Base-by-base conservation (phyloP, 441 rosid genomes). In the Bruguiera hainesii region DNA sequence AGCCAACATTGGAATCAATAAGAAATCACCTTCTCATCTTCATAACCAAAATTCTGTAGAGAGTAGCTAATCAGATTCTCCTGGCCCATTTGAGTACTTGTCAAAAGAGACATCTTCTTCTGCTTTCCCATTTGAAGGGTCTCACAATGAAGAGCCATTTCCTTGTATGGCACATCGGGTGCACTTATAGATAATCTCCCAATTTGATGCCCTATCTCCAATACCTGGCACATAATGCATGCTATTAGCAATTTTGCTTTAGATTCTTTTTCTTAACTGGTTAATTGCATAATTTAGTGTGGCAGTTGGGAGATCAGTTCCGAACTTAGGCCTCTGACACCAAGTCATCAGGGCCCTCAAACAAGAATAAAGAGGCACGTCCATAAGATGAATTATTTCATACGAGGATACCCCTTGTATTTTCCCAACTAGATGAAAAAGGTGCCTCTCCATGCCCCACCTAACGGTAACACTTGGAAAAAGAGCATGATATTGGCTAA, bases 111-210 rank as follows among this genome's bases (percentile, higher is more conserved):
- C 85, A 89, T 87, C 82, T 82, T 83, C 76, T 76, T 68, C 72
- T 83, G 89, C 79, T 87, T 89, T 77, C 87, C 91, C 52, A 73
- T 70, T 59, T 75, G 77, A 56, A 89, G 89, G 21, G 84, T 73
- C 75, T 89, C 93, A 23, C 96, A 89, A 65, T 87, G 93, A 42
- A 31, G 79, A 6, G 91, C 89, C 81, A 84, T 83, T 73, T 87
- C 91, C 82, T 77, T 79, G 82, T 79, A 87, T 56, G 93, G 67
- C 70, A 78, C 76, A 62, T 89, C 83, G 31, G 87, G 76, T 39
- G 84, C 80, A 18, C 81, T 74, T 19, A 81, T 66, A 7, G 96
- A 86, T 53, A 70, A 35, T 79, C 91, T 84, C 71, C 86, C 91
- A 57, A 83, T 82, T 71, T 84, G 86, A 70, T 80, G 78, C 29